Evolutionary conservation across 2,329 filamentous ascomycete species (phyloP), one percentile per base, ranked within the genome.

Genomic region (Claviceps sorghi): DNA sequence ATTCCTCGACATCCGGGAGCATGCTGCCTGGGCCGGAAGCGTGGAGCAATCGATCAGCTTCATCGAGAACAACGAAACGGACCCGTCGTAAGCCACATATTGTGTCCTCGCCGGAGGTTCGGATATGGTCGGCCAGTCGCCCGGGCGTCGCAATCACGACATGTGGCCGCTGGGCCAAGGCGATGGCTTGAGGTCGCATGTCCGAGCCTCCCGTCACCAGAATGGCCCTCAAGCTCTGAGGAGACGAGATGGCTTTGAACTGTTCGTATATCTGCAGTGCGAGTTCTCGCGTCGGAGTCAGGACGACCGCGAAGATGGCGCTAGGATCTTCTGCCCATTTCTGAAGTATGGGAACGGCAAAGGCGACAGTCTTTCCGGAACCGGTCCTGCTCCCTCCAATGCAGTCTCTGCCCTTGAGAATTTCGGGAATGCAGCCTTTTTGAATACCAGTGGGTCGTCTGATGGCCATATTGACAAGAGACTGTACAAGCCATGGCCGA

Each of bases 201-300:
- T 98, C 91, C 32, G 86, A 81, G 40, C 93, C 93, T 49, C 93
- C 93, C 1, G 88, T 97, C 43, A 98, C 78, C n/a, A 98, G 77
- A 45, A 91, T 76, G 4, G 86, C 83, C 66, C 95, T 95, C 58
- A 98, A 78, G 53, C 83, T 86, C 62, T 95, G 88, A 0, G 87
- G 85, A 4, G 89, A 82, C 2, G 88, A 91, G 52, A 98, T 88
- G 15, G 93, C 93, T 64, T 88, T 88, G 72, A 97, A 84, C 67
- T 98, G 93, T 70, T 98, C 93, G 65, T 84, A 94, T 49, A 98
- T 96, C 65, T 98, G 93, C 22, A 97, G 78, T 4, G 93, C 93
- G 54, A 98, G 79, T 71, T 98, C 93, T 61, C 84, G 79, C 7
- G 88, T 95, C 21, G 89, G 90, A 9, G 93, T 98, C 62, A 98